Percentiles rank a stretch among this genome's conserved stretches.
These are phyloP conservation scores for Senna tora DNA, from an alignment of 306 rosid genomes.

Conservation along the genomic window DNA sequence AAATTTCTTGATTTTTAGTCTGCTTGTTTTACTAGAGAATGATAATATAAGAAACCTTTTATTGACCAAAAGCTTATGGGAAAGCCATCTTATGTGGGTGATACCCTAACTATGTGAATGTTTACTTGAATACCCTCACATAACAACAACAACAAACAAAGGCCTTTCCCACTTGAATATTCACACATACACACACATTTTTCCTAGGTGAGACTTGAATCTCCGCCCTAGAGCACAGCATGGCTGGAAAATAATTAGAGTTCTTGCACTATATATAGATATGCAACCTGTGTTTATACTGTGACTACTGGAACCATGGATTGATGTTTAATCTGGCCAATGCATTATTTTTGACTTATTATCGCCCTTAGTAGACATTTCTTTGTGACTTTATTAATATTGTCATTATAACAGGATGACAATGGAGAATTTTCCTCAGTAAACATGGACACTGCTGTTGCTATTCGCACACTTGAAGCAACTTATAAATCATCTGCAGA, in stretches of 20 bases:
- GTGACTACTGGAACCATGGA: background rate
- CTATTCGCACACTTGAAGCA: constrained; percentile 97
- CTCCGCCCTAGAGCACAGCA: too few species aligned
- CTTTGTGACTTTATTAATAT: constrained; percentile 33
- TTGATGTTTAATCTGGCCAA: background rate
- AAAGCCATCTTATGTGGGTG: too few species aligned
- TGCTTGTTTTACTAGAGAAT: background rate
- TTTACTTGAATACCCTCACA: too few species aligned
- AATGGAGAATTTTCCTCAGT: constrained; percentile 92
- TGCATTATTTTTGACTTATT: constrained; percentile 13
- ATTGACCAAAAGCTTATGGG: too few species aligned
- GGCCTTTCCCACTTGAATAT: too few species aligned
- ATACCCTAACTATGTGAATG: too few species aligned
- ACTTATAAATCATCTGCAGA: constrained; percentile 94
- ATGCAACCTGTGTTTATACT: background rate
- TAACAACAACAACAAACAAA: too few species aligned
- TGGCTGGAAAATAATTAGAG: background rate
- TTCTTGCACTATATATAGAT: background rate
- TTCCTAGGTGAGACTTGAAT: too few species aligned
- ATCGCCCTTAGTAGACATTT: constrained; percentile 11
- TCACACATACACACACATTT: too few species aligned
- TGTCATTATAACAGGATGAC: constrained; percentile 68
- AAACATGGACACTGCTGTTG: constrained; percentile 99
- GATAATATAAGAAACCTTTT: background rate
- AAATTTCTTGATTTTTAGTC: background rate